Evolutionary conservation across 1,139 yeast genomes (phyloP).

Genomic region (Pichia sp.): DNA sequence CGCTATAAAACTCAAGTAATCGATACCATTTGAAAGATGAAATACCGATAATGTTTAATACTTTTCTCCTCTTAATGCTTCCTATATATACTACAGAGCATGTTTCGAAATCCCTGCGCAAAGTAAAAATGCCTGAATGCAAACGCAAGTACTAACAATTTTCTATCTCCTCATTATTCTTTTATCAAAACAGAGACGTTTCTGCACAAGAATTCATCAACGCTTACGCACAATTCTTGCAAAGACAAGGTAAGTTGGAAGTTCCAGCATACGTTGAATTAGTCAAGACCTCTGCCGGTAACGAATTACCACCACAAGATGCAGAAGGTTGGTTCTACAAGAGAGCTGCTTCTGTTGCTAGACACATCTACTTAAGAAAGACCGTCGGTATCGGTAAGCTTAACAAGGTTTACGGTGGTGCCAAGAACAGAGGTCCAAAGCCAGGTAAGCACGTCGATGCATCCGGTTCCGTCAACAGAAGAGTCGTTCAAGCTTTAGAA

Average conservation of each 20-base stretch:
- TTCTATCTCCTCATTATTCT: not conserved
- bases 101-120: too few relatives aligned
- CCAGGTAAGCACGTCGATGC: slow-evolving; percentile 99
- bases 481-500: slow-evolving; percentile 95
- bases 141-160: slow-evolving; percentile 14
- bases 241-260: slow-evolving; percentile 99
- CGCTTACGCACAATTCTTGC: slow-evolving; percentile 99
- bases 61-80: too few relatives aligned
- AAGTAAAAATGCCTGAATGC: not conserved
- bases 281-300: slow-evolving; percentile 98
- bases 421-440: slow-evolving; percentile 98
- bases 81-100: too few relatives aligned
- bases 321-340: slow-evolving; percentile 99
- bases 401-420: slow-evolving; percentile 99
- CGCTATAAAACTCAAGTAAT: too few relatives aligned
- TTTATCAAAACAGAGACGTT: slow-evolving; percentile 76
- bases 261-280: slow-evolving; percentile 99
- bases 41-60: too few relatives aligned
- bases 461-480: slow-evolving; percentile 99
- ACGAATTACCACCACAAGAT: slow-evolving; percentile 99
- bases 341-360: slow-evolving; percentile 99
- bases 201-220: slow-evolving; percentile 99
- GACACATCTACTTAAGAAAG: slow-evolving; percentile 99
- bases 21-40: too few relatives aligned
- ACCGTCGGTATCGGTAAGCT: slow-evolving; percentile 99